These are phyloP conservation scores for Cudoniella acicularis DNA, from an alignment of 495 filamentous ascomycete species.

Conservation along the genomic window DNA sequence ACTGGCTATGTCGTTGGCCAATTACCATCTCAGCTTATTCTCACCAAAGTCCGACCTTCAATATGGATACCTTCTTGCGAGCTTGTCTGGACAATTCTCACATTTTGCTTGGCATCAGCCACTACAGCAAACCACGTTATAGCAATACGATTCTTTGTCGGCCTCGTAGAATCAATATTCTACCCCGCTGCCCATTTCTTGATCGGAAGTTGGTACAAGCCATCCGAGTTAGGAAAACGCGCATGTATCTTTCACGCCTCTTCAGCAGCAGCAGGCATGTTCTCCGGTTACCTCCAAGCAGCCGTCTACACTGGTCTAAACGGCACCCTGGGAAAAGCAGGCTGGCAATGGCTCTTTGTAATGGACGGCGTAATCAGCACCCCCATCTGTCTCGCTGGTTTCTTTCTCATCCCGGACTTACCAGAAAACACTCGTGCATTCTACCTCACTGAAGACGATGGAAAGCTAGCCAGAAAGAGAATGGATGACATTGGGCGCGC, in stretches of 20 bases:
- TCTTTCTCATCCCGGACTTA: conserved; percentile 55
- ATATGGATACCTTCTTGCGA: conserved; percentile 55
- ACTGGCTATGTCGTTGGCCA: conserved; percentile 58
- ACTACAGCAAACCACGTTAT: conserved; percentile 51
- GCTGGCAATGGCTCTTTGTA: conserved; percentile 68
- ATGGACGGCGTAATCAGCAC: conserved; percentile 40
- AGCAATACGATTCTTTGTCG: conserved; percentile 58
- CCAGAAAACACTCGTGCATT: conserved; percentile 48
- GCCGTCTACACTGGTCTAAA: conserved; percentile 50
- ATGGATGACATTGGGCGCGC: conserved; percentile 41
- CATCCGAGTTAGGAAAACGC: conserved; percentile 59
- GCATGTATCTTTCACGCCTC: conserved; percentile 48
- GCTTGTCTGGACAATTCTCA: conserved; percentile 54
- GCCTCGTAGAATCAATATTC: conserved; percentile 52
- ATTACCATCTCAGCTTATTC: conserved; percentile 55
- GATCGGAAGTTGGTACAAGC: conserved; percentile 60
- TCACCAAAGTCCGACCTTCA: conserved; percentile 53
- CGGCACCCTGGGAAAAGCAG: conserved; percentile 44
- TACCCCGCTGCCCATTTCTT: conserved; percentile 49
- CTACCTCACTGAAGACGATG: conserved; percentile 41
- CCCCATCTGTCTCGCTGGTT: conserved; percentile 54
- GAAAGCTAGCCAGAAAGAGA: conserved; percentile 30
- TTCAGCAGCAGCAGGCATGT: conserved; percentile 44
- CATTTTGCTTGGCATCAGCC: conserved; percentile 45
- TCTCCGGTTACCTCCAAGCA: conserved; percentile 51